Evolutionary conservation across 1,284 basidiomycete genomes (phyloP).

Genomic region (Peniophora sp.): DNA sequence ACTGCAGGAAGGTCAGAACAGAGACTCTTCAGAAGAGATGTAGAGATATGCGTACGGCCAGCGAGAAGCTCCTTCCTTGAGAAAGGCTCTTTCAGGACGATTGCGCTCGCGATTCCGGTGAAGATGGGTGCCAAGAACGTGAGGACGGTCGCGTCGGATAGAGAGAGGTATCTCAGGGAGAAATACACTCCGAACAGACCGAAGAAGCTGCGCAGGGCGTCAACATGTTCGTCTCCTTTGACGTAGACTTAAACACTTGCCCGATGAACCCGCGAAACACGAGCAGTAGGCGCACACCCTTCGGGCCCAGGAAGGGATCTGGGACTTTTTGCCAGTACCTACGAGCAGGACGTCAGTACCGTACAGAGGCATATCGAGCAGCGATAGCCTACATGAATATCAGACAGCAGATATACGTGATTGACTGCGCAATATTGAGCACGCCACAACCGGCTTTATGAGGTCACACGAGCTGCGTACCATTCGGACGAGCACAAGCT

Average conservation of each 20-base stretch:
- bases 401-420: slow-evolving; percentile 38
- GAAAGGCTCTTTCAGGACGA: slow-evolving; percentile 64
- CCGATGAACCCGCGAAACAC: slow-evolving; percentile 57
- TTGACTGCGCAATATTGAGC: slow-evolving; percentile 17
- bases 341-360: slow-evolving; percentile 12
- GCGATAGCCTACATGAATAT: slow-evolving; percentile 30
- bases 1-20: slow-evolving; percentile 14
- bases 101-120: slow-evolving; percentile 59
- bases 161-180: slow-evolving; percentile 46
- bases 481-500: slow-evolving; percentile 45
- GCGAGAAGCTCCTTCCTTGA: slow-evolving; percentile 52
- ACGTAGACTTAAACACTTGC: slow-evolving; percentile 22
- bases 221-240: neutral
- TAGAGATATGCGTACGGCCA: slow-evolving; percentile 44
- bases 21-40: slow-evolving; percentile 14
- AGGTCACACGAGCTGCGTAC: slow-evolving; percentile 19
- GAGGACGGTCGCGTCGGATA: slow-evolving; percentile 72
- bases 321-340: slow-evolving; percentile 50
- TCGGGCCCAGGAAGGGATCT: slow-evolving; percentile 62
- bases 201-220: slow-evolving; percentile 36
- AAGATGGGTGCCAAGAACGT: slow-evolving; percentile 68
- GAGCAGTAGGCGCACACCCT: slow-evolving; percentile 53
- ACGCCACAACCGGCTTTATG: neutral
- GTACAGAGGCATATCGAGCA: neutral
- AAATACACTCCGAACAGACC: slow-evolving; percentile 66